phyloP scores from a whole-genome alignment of 2,329 filamentous ascomycete genomes.

The Macrophomina tecta region DNA sequence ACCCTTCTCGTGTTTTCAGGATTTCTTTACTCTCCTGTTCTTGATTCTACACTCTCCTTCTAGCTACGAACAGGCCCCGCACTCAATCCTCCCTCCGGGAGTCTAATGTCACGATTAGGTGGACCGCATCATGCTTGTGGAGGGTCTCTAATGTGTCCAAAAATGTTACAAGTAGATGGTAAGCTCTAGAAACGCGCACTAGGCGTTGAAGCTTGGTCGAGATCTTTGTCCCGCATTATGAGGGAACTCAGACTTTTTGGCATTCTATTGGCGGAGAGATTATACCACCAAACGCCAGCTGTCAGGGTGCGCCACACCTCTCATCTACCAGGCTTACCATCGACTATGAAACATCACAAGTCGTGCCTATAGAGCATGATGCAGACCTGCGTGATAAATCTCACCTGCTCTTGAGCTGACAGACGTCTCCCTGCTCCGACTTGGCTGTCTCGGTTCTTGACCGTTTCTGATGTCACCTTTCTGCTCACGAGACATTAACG shows the following conservation, averaged over 20 bases:
- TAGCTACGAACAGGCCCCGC: no score
- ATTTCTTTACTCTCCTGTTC: no score
- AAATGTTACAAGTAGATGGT: neutral
- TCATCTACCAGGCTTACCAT: neutral
- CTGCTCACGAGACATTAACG: no score
- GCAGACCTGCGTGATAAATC: neutral
- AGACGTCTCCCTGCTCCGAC: neutral
- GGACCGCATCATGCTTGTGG: no score
- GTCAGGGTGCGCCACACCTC: neutral
- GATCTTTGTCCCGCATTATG: neutral
- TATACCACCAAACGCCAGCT: neutral
- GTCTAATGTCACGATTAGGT: no score
- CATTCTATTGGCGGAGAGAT: slow-evolving; percentile 15
- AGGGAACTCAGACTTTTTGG: neutral
- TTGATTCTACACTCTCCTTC: no score
- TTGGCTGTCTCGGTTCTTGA: neutral
- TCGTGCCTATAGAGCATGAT: neutral
- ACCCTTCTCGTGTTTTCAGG: neutral
- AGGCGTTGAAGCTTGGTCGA: neutral
- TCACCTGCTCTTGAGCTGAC: neutral
- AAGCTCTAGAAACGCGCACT: neutral
- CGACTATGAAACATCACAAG: neutral
- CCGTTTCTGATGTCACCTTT: neutral
- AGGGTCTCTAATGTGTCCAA: neutral
- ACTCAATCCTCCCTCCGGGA: no score